phyloP scores from a whole-genome alignment of 345 rosid genomes.

The Rhodamnia rubescens region DNA sequence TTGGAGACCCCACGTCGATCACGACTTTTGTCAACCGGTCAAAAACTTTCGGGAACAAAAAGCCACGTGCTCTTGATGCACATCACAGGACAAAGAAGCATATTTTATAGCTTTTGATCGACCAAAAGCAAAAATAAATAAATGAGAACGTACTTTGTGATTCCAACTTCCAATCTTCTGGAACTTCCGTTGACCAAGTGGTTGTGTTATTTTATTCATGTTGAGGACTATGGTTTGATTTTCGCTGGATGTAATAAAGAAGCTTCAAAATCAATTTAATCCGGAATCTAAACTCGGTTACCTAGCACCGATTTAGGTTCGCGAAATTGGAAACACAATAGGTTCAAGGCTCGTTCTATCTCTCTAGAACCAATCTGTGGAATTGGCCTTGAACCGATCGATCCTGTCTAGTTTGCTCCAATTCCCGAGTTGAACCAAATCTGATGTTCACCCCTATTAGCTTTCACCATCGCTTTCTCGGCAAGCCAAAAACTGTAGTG shows the following conservation, averaged over 20 bases:
- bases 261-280: neutral
- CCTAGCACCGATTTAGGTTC: fast-evolving
- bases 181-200: neutral
- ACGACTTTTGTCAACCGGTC: neutral
- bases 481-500: neutral
- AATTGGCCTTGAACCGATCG: fast-evolving
- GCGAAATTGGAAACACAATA: fast-evolving
- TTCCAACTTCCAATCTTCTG: neutral
- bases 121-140: neutral
- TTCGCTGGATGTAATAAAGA: neutral
- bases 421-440: neutral
- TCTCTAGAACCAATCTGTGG: fast-evolving
- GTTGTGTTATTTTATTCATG: neutral
- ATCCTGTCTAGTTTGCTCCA: neutral
- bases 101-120: neutral
- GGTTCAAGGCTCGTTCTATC: fast-evolving
- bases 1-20: neutral
- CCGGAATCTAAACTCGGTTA: fast-evolving
- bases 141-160: neutral
- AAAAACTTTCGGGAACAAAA: neutral
- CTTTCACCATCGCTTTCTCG: fast-evolving
- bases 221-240: fast-evolving
- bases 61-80: neutral
- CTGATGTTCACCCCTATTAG: neutral
- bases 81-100: neutral